Evolutionary conservation across 495 filamentous ascomycete species (phyloP).

Genomic region (Thozetella sp.): DNA sequence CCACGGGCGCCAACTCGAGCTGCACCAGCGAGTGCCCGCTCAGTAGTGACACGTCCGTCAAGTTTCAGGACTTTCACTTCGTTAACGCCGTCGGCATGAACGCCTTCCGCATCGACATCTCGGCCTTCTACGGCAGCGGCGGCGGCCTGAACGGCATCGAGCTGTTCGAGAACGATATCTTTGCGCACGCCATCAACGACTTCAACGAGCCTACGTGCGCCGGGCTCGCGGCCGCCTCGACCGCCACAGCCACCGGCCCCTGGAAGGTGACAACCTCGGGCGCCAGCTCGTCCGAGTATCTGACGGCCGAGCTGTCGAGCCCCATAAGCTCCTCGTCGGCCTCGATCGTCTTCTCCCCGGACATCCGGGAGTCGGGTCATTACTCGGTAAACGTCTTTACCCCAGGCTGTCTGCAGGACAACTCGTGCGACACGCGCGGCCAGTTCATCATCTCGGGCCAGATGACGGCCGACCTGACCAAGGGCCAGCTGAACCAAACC

Average conservation of each 20-base stretch:
- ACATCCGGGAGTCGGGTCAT: constrained; percentile 87
- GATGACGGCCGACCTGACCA: constrained; percentile 54
- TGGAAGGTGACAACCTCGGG: constrained; percentile 69
- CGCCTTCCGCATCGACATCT: constrained; percentile 83
- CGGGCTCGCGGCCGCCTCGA: constrained; percentile 63
- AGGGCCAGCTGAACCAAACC: constrained; percentile 43
- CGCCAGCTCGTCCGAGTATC: constrained; percentile 70
- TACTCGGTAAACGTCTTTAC: constrained; percentile 90
- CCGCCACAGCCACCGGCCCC: constrained; percentile 66
- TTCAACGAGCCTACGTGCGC: constrained; percentile 90
- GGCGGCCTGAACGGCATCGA: constrained; percentile 88
- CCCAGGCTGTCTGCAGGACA: constrained; percentile 83
- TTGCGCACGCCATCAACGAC: constrained; percentile 77
- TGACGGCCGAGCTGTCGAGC: constrained; percentile 64
- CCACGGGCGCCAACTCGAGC: constrained; percentile 58
- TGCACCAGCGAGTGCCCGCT: constrained; percentile 85
- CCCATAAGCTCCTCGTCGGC: constrained; percentile 54
- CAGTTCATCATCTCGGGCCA: constrained; percentile 77
- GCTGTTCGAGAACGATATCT: constrained; percentile 86
- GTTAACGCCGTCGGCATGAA: constrained; percentile 88
- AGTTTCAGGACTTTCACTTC: constrained; percentile 88
- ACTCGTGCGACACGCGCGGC: constrained; percentile 73
- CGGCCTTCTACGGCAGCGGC: constrained; percentile 81
- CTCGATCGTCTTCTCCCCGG: constrained; percentile 77
- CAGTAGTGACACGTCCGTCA: constrained; percentile 60